A percentile compares a stretch with the other conserved stretches of the same genome.
Conservation (phyloP, 2,329 filamentous ascomycete species). For the Fusarium decemcellulare region DNA sequence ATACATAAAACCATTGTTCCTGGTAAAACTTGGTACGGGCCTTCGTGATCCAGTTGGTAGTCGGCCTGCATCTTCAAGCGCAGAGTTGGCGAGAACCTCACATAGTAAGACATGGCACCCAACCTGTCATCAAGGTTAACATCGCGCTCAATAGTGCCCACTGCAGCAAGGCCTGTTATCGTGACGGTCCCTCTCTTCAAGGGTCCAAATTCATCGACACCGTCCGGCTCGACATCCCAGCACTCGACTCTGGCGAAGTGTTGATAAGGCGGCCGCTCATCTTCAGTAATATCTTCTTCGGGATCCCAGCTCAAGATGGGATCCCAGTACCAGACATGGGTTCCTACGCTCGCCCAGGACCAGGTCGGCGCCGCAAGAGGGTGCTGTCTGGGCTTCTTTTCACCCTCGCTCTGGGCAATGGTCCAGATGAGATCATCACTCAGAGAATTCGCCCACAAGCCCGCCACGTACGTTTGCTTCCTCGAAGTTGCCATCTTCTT, state of each 20-base stretch:
- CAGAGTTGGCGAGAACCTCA: background rate
- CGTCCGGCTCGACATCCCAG: conserved; percentile 7
- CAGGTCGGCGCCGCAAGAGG: conserved; percentile 8
- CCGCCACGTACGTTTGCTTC: conserved; percentile 12
- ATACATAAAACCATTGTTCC: background rate
- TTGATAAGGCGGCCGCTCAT: conserved; percentile 12
- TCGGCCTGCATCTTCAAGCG: conserved; percentile 1
- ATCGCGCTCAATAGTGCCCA: conserved; percentile 2
- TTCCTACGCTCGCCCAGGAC: conserved; percentile 16
- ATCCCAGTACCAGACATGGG: conserved; percentile 12
- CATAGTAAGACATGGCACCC: background rate
- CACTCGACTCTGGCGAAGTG: conserved; percentile 7
- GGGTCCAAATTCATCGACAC: conserved; percentile 15
- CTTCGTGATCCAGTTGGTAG: background rate
- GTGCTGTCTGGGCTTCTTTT: background rate
- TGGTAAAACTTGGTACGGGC: background rate
- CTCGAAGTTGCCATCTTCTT: conserved; percentile 5
- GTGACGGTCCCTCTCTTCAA: background rate
- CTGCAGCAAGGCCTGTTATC: conserved; percentile 6
- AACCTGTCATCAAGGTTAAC: background rate
- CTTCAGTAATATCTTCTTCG: conserved; percentile 2
- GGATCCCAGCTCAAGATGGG: conserved; percentile 9
- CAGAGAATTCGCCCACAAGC: conserved; percentile 11
- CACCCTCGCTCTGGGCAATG: background rate
- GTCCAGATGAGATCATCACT: conserved; percentile 21